Conservation (phyloP, 1,139 yeast genomes). For the Diutina mesorugosa region DNA sequence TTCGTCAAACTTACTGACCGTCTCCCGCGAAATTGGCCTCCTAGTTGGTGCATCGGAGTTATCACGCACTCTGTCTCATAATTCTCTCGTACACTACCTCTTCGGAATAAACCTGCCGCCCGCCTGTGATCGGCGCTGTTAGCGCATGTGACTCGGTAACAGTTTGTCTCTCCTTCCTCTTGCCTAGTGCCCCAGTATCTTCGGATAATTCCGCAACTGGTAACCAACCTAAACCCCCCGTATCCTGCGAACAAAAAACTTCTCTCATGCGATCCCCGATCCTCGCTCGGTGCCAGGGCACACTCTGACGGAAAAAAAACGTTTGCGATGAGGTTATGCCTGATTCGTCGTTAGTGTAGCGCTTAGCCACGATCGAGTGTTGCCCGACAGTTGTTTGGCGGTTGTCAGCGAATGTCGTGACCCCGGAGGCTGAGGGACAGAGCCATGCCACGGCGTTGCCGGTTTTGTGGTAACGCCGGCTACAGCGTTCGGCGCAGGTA, state of each 20-base stretch:
- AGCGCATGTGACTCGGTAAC: background rate
- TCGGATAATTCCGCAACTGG: background rate
- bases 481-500: background rate
- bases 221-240: background rate
- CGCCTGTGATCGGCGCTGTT: background rate
- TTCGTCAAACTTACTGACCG: background rate
- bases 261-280: background rate
- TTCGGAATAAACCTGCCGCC: background rate
- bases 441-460: no score
- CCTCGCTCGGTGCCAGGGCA: background rate
- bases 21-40: no score
- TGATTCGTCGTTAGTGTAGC: no score
- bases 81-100: background rate
- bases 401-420: no score
- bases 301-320: no score
- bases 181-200: no score
- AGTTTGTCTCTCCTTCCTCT: background rate
- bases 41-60: background rate
- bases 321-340: no score
- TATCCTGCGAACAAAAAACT: background rate
- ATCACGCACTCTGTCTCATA: background rate
- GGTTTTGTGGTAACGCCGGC: background rate
- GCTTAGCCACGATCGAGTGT: no score
- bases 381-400: no score
- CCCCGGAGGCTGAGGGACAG: no score